These are phyloP conservation scores for Nemania sp. DNA, from an alignment of 2,329 filamentous ascomycete genomes.

Conservation along the genomic window DNA sequence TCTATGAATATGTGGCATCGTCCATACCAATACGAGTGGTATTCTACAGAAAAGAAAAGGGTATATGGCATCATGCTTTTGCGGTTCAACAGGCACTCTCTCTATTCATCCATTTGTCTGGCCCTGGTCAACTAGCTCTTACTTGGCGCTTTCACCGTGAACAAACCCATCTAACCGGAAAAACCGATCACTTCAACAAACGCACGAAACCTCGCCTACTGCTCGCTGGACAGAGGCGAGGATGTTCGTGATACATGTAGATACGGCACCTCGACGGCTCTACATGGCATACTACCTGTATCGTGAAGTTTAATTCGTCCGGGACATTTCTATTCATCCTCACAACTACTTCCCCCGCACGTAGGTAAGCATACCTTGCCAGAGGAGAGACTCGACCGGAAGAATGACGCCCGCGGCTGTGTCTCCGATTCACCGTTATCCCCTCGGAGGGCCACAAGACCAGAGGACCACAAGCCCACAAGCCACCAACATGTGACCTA, in stretches of 20 bases:
- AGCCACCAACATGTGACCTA: conserved; percentile 25
- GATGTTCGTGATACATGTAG: no score
- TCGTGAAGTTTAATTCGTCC: no score
- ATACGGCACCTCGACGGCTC: no score
- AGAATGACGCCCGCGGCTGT: conserved; percentile 1
- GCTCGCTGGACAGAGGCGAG: no score
- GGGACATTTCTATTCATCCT: no score
- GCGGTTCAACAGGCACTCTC: background rate
- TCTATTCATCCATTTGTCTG: background rate
- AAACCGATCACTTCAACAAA: background rate
- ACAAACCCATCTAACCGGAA: background rate
- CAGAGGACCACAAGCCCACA: conserved; percentile 11
- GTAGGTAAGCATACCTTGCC: background rate
- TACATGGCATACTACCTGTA: no score
- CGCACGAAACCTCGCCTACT: no score
- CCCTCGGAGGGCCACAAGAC: background rate
- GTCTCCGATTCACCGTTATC: background rate
- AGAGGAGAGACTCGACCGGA: background rate
- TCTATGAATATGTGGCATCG: no score
- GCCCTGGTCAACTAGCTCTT: background rate
- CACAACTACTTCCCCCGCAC: background rate
- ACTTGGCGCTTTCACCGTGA: background rate
- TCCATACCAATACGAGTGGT: no score
- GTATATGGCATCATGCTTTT: background rate
- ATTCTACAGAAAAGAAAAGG: background rate